phyloP scores from a whole-genome alignment of 352 stramenopile species.

The Globisporangium uncinulatum region DNA sequence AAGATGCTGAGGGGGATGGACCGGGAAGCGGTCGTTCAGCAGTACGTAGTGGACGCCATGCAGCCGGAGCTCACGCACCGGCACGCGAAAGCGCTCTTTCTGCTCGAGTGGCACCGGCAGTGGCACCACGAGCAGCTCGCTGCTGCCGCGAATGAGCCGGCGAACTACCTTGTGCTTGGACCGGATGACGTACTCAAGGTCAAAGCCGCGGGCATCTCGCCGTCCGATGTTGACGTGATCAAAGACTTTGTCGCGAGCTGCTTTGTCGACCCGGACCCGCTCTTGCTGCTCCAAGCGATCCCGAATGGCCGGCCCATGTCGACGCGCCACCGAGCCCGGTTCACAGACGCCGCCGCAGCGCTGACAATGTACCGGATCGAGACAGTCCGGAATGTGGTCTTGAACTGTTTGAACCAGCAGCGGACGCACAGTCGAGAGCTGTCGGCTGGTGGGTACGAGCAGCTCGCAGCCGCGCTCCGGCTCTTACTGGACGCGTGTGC shows the following conservation, averaged over 20 bases:
- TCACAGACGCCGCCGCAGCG: constrained; percentile 42
- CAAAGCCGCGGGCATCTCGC: constrained; percentile 50
- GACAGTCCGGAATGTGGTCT: constrained; percentile 58
- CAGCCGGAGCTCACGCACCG: constrained; percentile 75
- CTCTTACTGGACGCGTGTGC: constrained; percentile 61
- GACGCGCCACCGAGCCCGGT: constrained; percentile 56
- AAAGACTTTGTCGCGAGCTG: constrained; percentile 84
- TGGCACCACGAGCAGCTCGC: constrained; percentile 56
- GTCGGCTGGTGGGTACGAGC: constrained; percentile 43
- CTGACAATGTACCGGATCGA: constrained; percentile 63
- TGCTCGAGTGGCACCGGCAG: constrained; percentile 75
- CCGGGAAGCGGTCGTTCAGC: constrained; percentile 78
- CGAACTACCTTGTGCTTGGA: constrained; percentile 36
- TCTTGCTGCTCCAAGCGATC: constrained; percentile 15
- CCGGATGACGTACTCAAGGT: constrained; percentile 46
- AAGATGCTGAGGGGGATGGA: constrained; percentile 68
- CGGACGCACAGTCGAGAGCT: constrained; percentile 53
- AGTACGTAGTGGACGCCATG: constrained; percentile 83
- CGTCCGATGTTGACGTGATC: constrained; percentile 75
- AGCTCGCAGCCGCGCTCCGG: constrained; percentile 43
- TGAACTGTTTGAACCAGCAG: constrained; percentile 67
- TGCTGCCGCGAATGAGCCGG: constrained; percentile 32
- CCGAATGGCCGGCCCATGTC: constrained; percentile 16
- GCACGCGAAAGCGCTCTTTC: constrained; percentile 65
- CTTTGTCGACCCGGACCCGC: constrained; percentile 58